Base-by-base conservation (phyloP, 2,329 filamentous ascomycete species). In the Botryosphaeria dothidea region DNA sequence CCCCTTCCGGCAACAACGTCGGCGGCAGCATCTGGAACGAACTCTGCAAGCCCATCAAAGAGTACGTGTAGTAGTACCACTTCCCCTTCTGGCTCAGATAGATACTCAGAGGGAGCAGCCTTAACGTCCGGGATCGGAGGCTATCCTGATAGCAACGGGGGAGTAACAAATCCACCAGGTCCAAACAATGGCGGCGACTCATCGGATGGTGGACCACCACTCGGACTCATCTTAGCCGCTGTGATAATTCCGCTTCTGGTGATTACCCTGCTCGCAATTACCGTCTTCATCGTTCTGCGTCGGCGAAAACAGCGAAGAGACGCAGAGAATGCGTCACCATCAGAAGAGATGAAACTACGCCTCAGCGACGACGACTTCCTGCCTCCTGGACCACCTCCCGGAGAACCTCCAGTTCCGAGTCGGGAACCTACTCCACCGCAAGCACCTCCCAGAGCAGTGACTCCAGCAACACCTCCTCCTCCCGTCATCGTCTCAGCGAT, bases 401-500 rank as follows among this genome's bases (percentile, higher is more conserved):
- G n/a, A 6, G 17, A 21, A 45, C 19, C 48, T 27, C 34, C 25
- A 17, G 25, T 9, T 15, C 57, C 27, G 15, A 27, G 23, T n/a
- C 36, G 15, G 7, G 36, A 38, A 21, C 36, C 54, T 19, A 21
- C 36, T 21, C 60, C n/a, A n/a, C n/a, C 60, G 31, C 60, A 52
- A 19, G 31, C 34, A 21, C 46, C 60, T 11, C 60, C 49, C 3
- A 46, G 49, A 43, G 29, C 21, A 38, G 25, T 46, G 17, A 46
- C 31, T 23, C 51, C 62, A 1, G 19, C 43, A 6, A 21, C 54
- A 15, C 31, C 62, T 11, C 52, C 31, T 5, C 43, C 62, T 4
- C 62, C 62, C 4, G 54, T 65, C 52, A 65, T 65, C 52, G 56
- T 65, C n/a, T 58, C 62, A 4, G 41, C 62, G 11, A 49, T 65